Conservation (phyloP, 2,329 filamentous ascomycete genomes). For the Colletotrichum lupini region DNA sequence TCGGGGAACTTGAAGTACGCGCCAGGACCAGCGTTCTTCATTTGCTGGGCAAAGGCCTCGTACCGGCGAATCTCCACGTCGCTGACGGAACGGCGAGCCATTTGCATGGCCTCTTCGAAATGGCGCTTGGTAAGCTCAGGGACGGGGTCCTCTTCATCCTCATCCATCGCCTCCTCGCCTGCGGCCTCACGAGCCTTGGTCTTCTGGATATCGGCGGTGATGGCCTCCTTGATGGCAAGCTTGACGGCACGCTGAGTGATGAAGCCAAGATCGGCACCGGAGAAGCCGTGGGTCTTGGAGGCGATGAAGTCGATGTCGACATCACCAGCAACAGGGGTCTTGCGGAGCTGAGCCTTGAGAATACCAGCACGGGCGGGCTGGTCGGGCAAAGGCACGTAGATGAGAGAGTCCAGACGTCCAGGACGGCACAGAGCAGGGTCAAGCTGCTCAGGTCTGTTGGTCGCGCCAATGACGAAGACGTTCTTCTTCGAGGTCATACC, state of each 20-base stretch:
- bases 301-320: constrained; percentile 93
- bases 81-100: constrained; percentile 90
- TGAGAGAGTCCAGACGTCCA: constrained; percentile 96
- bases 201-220: constrained; percentile 87
- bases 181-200: constrained; percentile 88
- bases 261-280: constrained; percentile 98
- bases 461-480: constrained; percentile 98
- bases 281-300: constrained; percentile 98
- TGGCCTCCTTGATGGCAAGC: constrained; percentile 98
- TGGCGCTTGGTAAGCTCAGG: constrained; percentile 95
- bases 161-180: constrained; percentile 86
- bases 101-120: constrained; percentile 98
- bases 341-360: constrained; percentile 94
- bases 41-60: constrained; percentile 97
- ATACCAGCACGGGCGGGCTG: constrained; percentile 90
- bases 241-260: constrained; percentile 99
- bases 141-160: constrained; percentile 90
- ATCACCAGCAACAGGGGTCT: constrained; percentile 91
- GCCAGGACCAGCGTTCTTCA: constrained; percentile 97
- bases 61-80: constrained; percentile 98
- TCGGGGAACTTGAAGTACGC: constrained; percentile 98
- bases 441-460: constrained; percentile 98
- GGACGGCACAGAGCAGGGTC: constrained; percentile 98
- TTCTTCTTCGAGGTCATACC: constrained; percentile 99
- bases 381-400: constrained; percentile 97